A percentile compares a stretch with the other conserved stretches of the same genome.
Conservation (phyloP, 768 basidiomycete genomes). For the Paxillus rubicundulus region DNA sequence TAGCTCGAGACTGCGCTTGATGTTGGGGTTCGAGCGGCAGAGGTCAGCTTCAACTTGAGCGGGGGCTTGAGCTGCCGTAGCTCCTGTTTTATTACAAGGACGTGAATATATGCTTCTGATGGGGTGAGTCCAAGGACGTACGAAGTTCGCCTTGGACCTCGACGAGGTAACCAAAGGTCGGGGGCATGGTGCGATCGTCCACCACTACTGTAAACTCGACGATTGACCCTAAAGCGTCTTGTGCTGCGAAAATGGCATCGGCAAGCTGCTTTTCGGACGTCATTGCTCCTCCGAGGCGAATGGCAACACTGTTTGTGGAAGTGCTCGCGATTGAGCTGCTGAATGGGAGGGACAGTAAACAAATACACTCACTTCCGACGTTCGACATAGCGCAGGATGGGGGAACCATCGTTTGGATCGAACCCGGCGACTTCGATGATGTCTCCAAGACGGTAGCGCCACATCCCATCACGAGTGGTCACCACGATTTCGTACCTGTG, state of each 20-base stretch:
- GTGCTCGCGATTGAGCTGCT: background rate
- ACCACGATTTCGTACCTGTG: conserved; percentile 18
- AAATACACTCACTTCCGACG: conserved; percentile 15
- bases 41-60: conserved; percentile 6
- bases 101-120: background rate
- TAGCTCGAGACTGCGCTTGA: background rate
- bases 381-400: conserved; percentile 19
- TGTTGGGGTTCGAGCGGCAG: conserved; percentile 1
- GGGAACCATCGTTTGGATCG: conserved; percentile 17
- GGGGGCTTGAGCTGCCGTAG: conserved; percentile 2
- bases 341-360: background rate
- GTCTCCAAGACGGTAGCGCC: conserved; percentile 26
- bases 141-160: conserved; percentile 11
- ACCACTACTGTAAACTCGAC: conserved; percentile 18
- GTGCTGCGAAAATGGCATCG: conserved; percentile 10
- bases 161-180: conserved; percentile 8
- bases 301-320: conserved; percentile 1
- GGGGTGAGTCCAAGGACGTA: background rate
- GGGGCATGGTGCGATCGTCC: conserved; percentile 9
- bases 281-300: background rate
- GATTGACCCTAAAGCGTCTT: conserved; percentile 10
- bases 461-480: conserved; percentile 19
- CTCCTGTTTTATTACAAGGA: background rate
- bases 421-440: conserved; percentile 17
- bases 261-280: conserved; percentile 14